Evolutionary conservation across 1,284 basidiomycete species (phyloP).

Genomic region (Papiliotrema fonsecae): DNA sequence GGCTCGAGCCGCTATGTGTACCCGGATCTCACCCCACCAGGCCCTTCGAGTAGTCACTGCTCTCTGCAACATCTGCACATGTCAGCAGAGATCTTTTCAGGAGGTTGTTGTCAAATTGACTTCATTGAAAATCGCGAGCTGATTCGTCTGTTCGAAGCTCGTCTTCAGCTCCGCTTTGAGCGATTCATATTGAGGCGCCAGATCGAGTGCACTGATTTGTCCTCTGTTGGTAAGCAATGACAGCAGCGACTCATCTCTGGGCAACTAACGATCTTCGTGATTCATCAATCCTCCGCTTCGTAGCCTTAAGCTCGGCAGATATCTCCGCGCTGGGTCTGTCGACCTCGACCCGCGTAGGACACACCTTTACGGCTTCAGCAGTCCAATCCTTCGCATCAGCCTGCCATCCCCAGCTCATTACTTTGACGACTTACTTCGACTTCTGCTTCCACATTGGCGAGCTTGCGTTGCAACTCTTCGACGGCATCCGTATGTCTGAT

Average conservation of each 20-base stretch:
- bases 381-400: not conserved
- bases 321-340: not conserved
- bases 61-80: slow-evolving; percentile 5
- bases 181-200: too few relatives aligned
- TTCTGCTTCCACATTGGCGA: too few relatives aligned
- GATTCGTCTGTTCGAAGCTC: too few relatives aligned
- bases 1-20: slow-evolving; percentile 77
- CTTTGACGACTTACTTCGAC: not conserved
- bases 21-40: slow-evolving; percentile 82
- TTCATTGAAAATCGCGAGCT: not conserved
- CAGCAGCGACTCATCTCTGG: too few relatives aligned
- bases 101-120: not conserved
- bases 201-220: too few relatives aligned
- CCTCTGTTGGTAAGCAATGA: too few relatives aligned
- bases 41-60: slow-evolving; percentile 54
- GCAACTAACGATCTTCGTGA: too few relatives aligned
- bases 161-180: too few relatives aligned
- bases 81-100: too few relatives aligned
- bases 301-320: not conserved
- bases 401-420: not conserved
- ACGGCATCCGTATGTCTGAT: too few relatives aligned
- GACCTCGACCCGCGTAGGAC: not conserved
- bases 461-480: too few relatives aligned
- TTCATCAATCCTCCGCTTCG: slow-evolving; percentile 1
- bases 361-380: not conserved